Evolutionary conservation across 2,329 filamentous ascomycete species (phyloP), one percentile per base, ranked within the genome.

Genomic region (Calonectria ilicicola): DNA sequence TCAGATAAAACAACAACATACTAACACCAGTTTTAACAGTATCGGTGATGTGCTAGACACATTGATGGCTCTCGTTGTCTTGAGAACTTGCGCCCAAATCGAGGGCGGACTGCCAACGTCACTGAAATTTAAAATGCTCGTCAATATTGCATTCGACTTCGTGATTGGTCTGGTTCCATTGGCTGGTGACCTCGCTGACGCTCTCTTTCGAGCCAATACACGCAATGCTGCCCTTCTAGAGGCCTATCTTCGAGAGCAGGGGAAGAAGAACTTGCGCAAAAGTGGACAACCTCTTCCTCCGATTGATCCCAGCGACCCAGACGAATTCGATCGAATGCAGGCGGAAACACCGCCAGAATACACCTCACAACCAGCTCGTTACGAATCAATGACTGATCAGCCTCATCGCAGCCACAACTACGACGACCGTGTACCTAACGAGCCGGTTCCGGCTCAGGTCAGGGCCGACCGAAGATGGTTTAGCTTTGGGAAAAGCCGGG

Each of bases 101-200:
- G 93, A 97, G 65, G 94, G 94, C 63, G 94, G 94, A 17, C 89
- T 98, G 5, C 93, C 93, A 1, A 76, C 83, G 5, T 80, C 83
- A 12, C 84, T 96, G 63, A 87, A 90, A 69, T 82, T 89, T 32
- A 89, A 89, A 80, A 98, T 99, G 97, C 83, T 95, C 75, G 84
- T 95, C 80, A 97, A 98, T 84, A 90, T 98, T 69, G 79, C 89
- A 4, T 72, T 96, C 47, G 94, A 97, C 81, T 94, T 97, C 77
- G 82, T 89, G 44, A 86, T 96, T 40, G 95, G 94, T 7, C 85
- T 97, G 3, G 86, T 96, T 1, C 94, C 94, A 0, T 90, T 96
- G 74, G 74, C 95, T 0, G 94, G 94, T n/a, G 94, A 96, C 79
- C 72, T 96, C 2, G 89, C 88, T 46, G 94, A 97, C 79, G 93